Conservation (phyloP, 176 grass and related monocot genomes). For the Echinochloa phyllopogon region DNA sequence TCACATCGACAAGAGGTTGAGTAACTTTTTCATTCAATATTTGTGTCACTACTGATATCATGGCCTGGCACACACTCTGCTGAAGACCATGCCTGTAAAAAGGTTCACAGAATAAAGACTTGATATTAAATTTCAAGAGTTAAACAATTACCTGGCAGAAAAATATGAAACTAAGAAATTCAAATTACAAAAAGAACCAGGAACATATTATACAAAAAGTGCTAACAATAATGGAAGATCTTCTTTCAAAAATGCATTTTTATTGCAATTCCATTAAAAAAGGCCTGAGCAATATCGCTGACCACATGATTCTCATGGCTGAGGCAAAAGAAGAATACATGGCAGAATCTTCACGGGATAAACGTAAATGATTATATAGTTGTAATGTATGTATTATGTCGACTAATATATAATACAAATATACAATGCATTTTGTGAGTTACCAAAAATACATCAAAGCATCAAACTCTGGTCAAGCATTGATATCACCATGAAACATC, state of each 20-base stretch:
- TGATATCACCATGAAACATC: slow-evolving; percentile 1
- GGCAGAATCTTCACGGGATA: not conserved
- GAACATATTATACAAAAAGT: not conserved
- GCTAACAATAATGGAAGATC: not conserved
- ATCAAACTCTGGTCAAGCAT: slow-evolving; percentile 1
- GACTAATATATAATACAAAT: not conserved
- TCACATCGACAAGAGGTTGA: slow-evolving; percentile 76
- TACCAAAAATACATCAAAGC: not conserved
- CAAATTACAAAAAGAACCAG: slow-evolving; percentile 3
- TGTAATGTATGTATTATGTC: not conserved
- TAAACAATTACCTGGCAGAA: not conserved
- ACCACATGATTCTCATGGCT: not conserved
- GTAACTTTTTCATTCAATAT: slow-evolving; percentile 86
- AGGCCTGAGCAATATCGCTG: not conserved
- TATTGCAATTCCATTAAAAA: not conserved
- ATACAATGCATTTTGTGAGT: slow-evolving; percentile 1
- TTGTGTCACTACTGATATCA: slow-evolving; percentile 80
- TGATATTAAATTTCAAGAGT: slow-evolving; percentile 6
- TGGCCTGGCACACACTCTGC: slow-evolving; percentile 71
- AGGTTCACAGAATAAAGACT: slow-evolving; percentile 7
- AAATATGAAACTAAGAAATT: slow-evolving; percentile 1
- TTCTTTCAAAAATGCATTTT: slow-evolving; percentile 3
- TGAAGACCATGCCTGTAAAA: slow-evolving; percentile 80
- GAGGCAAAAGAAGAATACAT: not conserved
- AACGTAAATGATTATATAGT: not conserved